These are phyloP conservation scores for Colletotrichum lini DNA, from an alignment of 2,329 filamentous ascomycete genomes.

Conservation along the genomic window DNA sequence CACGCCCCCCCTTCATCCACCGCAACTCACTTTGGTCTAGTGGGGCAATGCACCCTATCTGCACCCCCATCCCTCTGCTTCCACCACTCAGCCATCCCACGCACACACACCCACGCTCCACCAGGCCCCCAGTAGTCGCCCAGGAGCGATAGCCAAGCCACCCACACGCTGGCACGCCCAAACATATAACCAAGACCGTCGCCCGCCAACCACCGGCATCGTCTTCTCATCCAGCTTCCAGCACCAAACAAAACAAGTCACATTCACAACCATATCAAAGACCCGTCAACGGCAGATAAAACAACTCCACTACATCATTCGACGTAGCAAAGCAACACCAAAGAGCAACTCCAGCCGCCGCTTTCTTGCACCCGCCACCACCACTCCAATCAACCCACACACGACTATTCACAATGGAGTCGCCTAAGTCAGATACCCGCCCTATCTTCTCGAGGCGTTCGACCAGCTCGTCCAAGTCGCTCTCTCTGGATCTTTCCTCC, in stretches of 20 bases:
- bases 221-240: constrained; percentile 3
- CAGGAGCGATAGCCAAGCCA: constrained; percentile 35
- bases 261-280: constrained; percentile 15
- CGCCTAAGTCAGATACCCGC: constrained; percentile 48
- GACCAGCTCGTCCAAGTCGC: constrained; percentile 62
- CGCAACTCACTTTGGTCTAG: constrained; percentile 1
- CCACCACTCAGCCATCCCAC: constrained; percentile 35
- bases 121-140: constrained; percentile 20
- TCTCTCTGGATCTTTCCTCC: constrained; percentile 81
- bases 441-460: constrained; percentile 55
- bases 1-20: constrained; percentile 8
- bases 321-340: neutral
- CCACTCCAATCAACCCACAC: neutral
- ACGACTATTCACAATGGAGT: constrained; percentile 50
- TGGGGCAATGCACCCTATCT: neutral
- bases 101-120: constrained; percentile 25
- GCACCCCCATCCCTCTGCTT: constrained; percentile 4
- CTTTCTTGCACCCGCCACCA: constrained; percentile 11
- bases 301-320: neutral
- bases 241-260: constrained; percentile 35
- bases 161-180: constrained; percentile 13
- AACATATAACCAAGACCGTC: constrained; percentile 42
- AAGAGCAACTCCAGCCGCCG: neutral
- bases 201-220: constrained; percentile 18
- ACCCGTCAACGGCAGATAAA: constrained; percentile 7